phyloP scores from a whole-genome alignment of 2,329 filamentous ascomycete species.

The Karstenula rhodostoma region DNA sequence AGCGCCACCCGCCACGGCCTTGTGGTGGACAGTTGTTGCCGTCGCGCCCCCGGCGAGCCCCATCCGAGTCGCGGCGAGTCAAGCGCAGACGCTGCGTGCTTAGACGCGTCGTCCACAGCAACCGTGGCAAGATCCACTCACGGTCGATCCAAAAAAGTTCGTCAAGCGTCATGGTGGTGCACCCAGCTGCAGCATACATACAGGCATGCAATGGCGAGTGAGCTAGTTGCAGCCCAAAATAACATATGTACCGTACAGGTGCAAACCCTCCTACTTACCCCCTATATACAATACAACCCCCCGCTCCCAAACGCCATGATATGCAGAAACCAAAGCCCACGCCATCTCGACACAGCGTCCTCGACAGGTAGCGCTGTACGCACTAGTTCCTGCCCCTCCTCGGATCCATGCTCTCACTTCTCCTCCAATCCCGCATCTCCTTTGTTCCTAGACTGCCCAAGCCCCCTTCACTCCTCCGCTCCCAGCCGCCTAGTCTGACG shows the following conservation, averaged over 20 bases:
- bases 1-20: not conserved
- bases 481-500: constrained; percentile 70
- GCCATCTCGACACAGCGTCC: constrained; percentile 1
- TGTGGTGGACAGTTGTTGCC: not conserved
- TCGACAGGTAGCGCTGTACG: not conserved
- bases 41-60: not conserved
- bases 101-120: not conserved
- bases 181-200: not conserved
- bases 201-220: not conserved
- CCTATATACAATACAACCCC: not conserved
- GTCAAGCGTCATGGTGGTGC: not conserved
- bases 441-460: constrained; percentile 89
- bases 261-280: not conserved
- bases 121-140: not conserved
- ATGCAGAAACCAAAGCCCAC: constrained; percentile 4
- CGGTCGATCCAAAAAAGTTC: not conserved
- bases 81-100: not conserved
- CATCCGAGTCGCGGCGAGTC: not conserved
- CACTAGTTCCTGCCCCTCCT: constrained; percentile 66
- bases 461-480: constrained; percentile 80
- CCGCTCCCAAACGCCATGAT: constrained; percentile 2
- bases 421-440: constrained; percentile 86
- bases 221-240: not conserved
- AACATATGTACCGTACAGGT: not conserved
- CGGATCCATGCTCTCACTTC: constrained; percentile 81